Percentiles rank a stretch among this genome's conserved stretches.
phyloP scores from a whole-genome alignment of 768 basidiomycete genomes.

The Tubosaeta sp. region DNA sequence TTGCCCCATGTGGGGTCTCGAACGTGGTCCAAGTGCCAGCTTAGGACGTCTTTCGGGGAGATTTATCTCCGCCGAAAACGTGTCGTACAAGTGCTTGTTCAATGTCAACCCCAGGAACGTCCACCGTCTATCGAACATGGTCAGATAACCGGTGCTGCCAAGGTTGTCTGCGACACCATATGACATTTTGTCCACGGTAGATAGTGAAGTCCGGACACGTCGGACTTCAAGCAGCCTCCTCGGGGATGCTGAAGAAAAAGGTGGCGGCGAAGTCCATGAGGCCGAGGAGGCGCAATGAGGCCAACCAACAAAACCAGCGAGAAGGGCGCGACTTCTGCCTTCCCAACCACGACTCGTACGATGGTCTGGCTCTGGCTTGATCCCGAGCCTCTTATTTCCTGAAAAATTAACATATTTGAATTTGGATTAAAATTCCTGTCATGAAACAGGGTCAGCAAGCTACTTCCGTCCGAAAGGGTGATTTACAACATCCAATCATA shows the following conservation, averaged over 20 bases:
- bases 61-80: slow-evolving; percentile 39
- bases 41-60: slow-evolving; percentile 66
- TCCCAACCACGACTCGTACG: slow-evolving; percentile 15
- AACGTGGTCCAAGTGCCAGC: slow-evolving; percentile 45
- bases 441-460: neutral
- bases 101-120: slow-evolving; percentile 69
- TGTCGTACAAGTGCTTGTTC: slow-evolving; percentile 76
- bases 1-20: slow-evolving; percentile 56
- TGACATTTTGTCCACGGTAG: slow-evolving; percentile 85
- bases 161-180: slow-evolving; percentile 96
- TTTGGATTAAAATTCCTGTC: slow-evolving; percentile 93
- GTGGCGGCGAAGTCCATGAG: slow-evolving; percentile 90
- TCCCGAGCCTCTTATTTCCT: slow-evolving; percentile 93
- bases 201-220: slow-evolving; percentile 86
- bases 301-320: slow-evolving; percentile 90
- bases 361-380: slow-evolving; percentile 66
- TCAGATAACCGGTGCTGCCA: slow-evolving; percentile 72
- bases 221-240: slow-evolving; percentile 85
- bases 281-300: slow-evolving; percentile 81
- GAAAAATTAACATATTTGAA: slow-evolving; percentile 94
- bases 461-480: neutral
- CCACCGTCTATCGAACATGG: slow-evolving; percentile 80
- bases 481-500: slow-evolving; percentile 98
- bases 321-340: slow-evolving; percentile 32
- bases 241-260: slow-evolving; percentile 61